Percentiles rank a stretch among this genome's conserved stretches.
These are phyloP conservation scores for Tillandsia leiboldiana DNA, from an alignment of 176 grass and related monocot species.

Conservation along the genomic window DNA sequence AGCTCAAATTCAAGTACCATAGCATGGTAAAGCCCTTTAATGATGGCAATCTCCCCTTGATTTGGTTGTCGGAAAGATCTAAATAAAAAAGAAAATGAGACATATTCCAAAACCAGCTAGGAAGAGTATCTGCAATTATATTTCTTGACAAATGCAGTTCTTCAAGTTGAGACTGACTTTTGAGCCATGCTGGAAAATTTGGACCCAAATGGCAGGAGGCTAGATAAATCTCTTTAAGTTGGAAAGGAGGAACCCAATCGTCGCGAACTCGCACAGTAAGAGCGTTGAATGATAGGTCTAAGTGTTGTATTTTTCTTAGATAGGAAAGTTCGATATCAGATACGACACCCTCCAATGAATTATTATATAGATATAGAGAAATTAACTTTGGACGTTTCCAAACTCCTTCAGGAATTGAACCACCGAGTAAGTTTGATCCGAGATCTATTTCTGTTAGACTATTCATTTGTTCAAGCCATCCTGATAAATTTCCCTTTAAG, in stretches of 20 bases:
- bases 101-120: conserved; percentile 24
- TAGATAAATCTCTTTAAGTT: background rate
- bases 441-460: background rate
- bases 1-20: background rate
- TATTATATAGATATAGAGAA: too few species aligned
- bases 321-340: background rate
- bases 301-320: background rate
- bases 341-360: background rate
- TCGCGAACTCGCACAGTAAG: background rate
- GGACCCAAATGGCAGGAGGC: conserved; percentile 15
- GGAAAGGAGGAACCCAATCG: conserved; percentile 3
- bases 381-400: too few species aligned
- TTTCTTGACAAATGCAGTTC: conserved; percentile 4
- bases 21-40: background rate
- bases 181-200: conserved; percentile 27
- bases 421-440: too few species aligned
- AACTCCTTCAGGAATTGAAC: too few species aligned
- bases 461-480: background rate
- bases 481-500: conserved; percentile 12
- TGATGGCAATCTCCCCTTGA: conserved; percentile 1
- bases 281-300: background rate
- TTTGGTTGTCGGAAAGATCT: conserved; percentile 10
- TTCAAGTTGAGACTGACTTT: background rate
- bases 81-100: background rate
- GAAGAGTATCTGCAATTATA: conserved; percentile 5